Base-by-base conservation (phyloP, 73 alveolate species). In the Blepharisma japonicum region DNA sequence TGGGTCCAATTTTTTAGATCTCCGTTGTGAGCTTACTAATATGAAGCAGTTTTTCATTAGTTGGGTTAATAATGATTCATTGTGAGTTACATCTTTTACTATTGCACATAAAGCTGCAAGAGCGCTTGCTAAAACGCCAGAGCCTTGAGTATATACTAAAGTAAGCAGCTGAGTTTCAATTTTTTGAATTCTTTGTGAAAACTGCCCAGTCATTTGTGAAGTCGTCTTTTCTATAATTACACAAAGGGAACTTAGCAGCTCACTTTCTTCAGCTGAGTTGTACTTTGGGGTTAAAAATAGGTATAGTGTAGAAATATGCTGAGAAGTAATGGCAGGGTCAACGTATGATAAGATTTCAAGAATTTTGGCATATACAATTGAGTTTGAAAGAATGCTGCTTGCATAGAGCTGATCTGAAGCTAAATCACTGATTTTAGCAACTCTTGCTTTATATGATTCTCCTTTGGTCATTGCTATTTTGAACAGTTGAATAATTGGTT, bases 111-210 rank as follows among this genome's bases (percentile, higher is more conserved):
- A 25, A 45, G 80, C 66, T 18, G 11, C n/a, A 7, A 70, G 14
- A 39, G 80, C 80, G 11, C 20, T n/a, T 11, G 18, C n/a, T 70
- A 70, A 14, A 45, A 70, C 80, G 4, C 32, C 32, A 1, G 80
- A 45, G n/a, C 80, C 61, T 70, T 70, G 66, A 5, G 80, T 70
- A 25, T 70, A 70, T 0, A 70, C 66, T n/a, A 70, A 45, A 18
- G 18, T 23, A 11, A 39, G 11, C 32, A 70, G 61, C n/a, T 70
- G 68, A 5, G 14, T 61, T 61, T 61, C 74, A 20, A 61, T 61
- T 61, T 39, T 14, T 18, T 18, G 14, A 14, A 61, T 61, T 18
- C 47, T 14, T 2, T n/a, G 18, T 61, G 47, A n/a, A 61, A 8
- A 14, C 18, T 14, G 47, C 14, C 50, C 14, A 18, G 39, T 18